phyloP scores from a whole-genome alignment of 441 rosid species.

The Mallotus japonicus region DNA sequence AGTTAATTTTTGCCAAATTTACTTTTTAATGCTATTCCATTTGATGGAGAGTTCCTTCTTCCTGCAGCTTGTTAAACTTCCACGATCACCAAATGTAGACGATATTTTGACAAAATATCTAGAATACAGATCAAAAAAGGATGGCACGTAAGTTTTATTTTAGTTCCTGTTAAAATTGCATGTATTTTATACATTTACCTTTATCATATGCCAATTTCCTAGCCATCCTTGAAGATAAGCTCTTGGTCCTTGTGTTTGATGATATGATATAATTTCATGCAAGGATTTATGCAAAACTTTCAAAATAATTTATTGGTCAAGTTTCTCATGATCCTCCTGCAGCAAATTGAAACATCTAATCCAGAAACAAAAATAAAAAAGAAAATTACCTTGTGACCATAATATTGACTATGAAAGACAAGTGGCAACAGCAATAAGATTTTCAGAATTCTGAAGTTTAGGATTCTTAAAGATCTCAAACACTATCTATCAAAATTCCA shows the following conservation, averaged over 20 bases:
- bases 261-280: not conserved
- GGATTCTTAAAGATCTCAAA: not conserved
- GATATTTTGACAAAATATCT: slow-evolving; percentile 82
- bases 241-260: not conserved
- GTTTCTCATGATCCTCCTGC: not conserved
- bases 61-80: slow-evolving; percentile 90
- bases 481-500: not conserved
- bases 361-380: not conserved
- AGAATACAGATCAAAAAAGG: slow-evolving; percentile 82
- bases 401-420: not conserved
- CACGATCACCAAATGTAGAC: slow-evolving; percentile 83
- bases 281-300: not conserved
- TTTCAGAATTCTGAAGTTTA: not conserved
- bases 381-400: not conserved
- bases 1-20: slow-evolving; percentile 3
- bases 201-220: not conserved
- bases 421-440: not conserved
- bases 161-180: slow-evolving; percentile 13
- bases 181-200: not conserved
- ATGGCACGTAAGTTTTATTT: slow-evolving; percentile 61
- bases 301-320: not conserved
- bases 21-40: slow-evolving; percentile 5
- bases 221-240: not conserved
- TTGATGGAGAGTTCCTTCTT: slow-evolving; percentile 18
- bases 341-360: not conserved